Evolutionary conservation across 2,329 filamentous ascomycete species (phyloP).

Genomic region (Ophiosphaerella korrae): DNA sequence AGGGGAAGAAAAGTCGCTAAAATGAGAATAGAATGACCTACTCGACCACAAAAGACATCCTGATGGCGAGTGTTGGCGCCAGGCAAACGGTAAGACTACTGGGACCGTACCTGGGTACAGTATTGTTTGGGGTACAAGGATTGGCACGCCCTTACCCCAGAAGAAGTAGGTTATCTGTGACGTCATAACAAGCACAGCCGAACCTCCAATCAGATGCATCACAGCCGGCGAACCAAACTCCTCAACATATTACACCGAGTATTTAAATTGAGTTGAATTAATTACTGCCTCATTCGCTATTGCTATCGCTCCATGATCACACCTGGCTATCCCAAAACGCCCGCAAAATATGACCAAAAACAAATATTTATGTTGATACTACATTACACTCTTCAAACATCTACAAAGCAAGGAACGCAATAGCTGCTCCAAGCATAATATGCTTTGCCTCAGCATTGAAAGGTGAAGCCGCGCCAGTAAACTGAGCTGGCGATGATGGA

Average conservation of each 20-base stretch:
- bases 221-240: too few species aligned
- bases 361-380: neutral
- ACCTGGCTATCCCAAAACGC: too few species aligned
- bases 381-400: slow-evolving; percentile 1
- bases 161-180: too few species aligned
- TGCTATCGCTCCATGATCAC: too few species aligned
- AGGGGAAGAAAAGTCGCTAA: neutral
- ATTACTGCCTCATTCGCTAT: too few species aligned
- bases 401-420: slow-evolving; percentile 44
- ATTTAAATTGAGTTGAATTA: too few species aligned
- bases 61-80: slow-evolving; percentile 27
- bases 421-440: slow-evolving; percentile 33
- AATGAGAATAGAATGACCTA: slow-evolving; percentile 24
- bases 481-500: slow-evolving; percentile 31
- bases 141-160: too few species aligned
- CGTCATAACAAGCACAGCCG: too few species aligned
- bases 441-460: slow-evolving; percentile 27
- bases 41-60: slow-evolving; percentile 52
- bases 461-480: slow-evolving; percentile 42
- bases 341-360: neutral
- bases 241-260: too few species aligned
- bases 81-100: neutral
- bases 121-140: too few species aligned
- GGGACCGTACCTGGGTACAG: too few species aligned
- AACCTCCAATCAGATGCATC: too few species aligned